These are phyloP conservation scores for Sodiomyces alkalinus DNA, from an alignment of 2,329 filamentous ascomycete species.

Conservation along the genomic window DNA sequence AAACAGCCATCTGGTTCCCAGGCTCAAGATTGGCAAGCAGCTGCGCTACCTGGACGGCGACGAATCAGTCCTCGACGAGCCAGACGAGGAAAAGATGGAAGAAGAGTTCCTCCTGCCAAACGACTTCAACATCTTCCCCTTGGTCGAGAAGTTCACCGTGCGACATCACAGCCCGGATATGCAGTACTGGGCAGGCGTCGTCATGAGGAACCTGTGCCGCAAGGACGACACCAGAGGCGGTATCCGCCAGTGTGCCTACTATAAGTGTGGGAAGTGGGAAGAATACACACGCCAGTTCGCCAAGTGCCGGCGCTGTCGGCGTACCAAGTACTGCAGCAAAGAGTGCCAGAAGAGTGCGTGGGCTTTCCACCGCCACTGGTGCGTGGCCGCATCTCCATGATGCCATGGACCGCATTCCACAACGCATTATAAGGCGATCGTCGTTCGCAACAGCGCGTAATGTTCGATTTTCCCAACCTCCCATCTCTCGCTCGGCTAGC, in stretches of 20 bases:
- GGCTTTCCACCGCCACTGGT: conserved; percentile 98
- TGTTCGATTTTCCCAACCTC: too few relatives aligned
- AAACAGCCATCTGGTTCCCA: conserved; percentile 81
- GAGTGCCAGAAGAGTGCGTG: conserved; percentile 98
- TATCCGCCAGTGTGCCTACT: conserved; percentile 94
- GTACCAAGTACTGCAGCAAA: conserved; percentile 99
- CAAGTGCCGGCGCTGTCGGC: conserved; percentile 87
- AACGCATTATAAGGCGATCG: too few relatives aligned
- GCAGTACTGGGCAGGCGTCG: conserved; percentile 99
- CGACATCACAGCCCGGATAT: conserved; percentile 91
- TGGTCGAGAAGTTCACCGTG: conserved; percentile 97
- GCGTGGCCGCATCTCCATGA: conserved; percentile 55
- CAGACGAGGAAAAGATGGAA: conserved; percentile 49
- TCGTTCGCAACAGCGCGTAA: too few relatives aligned
- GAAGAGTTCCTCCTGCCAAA: conserved; percentile 86
- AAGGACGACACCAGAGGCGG: conserved; percentile 92
- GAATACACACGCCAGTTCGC: conserved; percentile 93
- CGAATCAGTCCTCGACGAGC: conserved; percentile 24
- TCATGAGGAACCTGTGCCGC: conserved; percentile 96
- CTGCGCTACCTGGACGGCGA: conserved; percentile 66
- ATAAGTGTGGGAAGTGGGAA: conserved; percentile 97
- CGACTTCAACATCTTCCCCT: conserved; percentile 94
- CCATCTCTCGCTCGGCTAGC: conserved; percentile 12
- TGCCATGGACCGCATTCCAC: too few relatives aligned
- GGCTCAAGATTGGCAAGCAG: conserved; percentile 78